phyloP scores from a whole-genome alignment of 352 stramenopile species.

The Phytophthora nicotianae region DNA sequence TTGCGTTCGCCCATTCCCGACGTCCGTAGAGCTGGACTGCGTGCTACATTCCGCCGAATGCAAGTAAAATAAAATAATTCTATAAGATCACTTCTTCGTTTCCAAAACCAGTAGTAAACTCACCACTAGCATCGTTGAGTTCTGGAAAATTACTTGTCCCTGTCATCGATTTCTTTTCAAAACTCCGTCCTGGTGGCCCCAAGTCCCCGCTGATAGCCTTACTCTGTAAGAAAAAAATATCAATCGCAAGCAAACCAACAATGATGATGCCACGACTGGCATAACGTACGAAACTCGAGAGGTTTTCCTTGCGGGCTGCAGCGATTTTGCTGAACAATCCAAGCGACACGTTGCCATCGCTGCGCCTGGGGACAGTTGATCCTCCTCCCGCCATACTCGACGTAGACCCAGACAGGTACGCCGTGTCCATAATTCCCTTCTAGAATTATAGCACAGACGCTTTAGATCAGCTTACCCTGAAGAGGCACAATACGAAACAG shows the following conservation, averaged over 20 bases:
- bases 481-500: slow-evolving; percentile 33
- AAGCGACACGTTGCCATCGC: slow-evolving; percentile 55
- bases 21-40: slow-evolving; percentile 22
- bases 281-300: slow-evolving; percentile 50
- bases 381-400: slow-evolving; percentile 15
- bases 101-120: not conserved
- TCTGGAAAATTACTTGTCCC: slow-evolving; percentile 55
- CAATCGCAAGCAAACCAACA: not conserved
- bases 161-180: slow-evolving; percentile 25
- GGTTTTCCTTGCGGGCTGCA: slow-evolving; percentile 70
- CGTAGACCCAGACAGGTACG: slow-evolving; percentile 23
- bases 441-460: not conserved
- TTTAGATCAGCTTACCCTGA: slow-evolving; percentile 2
- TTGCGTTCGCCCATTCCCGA: slow-evolving; percentile 37
- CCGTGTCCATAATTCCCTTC: slow-evolving; percentile 23
- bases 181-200: slow-evolving; percentile 13
- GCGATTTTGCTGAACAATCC: slow-evolving; percentile 81
- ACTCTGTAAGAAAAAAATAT: slow-evolving; percentile 11
- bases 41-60: slow-evolving; percentile 3
- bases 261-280: not conserved
- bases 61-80: slow-evolving; percentile 1
- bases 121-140: slow-evolving; percentile 45
- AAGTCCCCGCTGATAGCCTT: slow-evolving; percentile 20
- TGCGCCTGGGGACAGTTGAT: slow-evolving; percentile 17
- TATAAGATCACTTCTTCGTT: slow-evolving; percentile 1